Base-by-base conservation (phyloP, 148 eudicot genomes). In the Rhododendron vialii region DNA sequence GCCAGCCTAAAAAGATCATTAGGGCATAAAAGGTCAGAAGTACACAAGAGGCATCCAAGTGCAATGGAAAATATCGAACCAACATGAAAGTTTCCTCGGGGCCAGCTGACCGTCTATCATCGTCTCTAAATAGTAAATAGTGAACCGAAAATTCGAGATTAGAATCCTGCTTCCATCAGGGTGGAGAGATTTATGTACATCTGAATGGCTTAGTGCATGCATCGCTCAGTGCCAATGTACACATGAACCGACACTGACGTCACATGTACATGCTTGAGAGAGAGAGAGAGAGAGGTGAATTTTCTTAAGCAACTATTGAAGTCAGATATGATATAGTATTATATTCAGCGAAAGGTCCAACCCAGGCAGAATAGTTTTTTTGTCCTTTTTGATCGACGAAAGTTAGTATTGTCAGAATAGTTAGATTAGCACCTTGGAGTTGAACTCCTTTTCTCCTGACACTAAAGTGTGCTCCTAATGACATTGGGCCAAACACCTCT, bases 1-100 rank as follows among this genome's bases (percentile, higher is more conserved):
- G 96, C 99, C 99, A 97, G 80, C 99, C 99, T 97, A 85, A 77
- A 86, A 51, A 18, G 77, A 85, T 81, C 87, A 89, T 9, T 57
- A 28, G 86, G 77, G n/a, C 9, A 84, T 47, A 82, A 77, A 78
- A 80, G 82, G 47, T 59, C 83, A 57, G 82, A 57, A 89, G 69
- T 48, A 89, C 28, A 88, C 73, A 30, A 59, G 43, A 11, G 83
- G 80, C 38, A 87, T 83, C 80, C 73, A 67, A 71, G 14, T 63
- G 51, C 11, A 43, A 30, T 57, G 2, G 24, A 35, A 13, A 57
- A 81, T 3, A 18, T 35, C 36, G 83, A 81, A 81, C 5, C 83
- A 81, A 53, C n/a, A 53, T 17, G 67, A 81, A 81, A 33, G 69
- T 57, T 55, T 81, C 45, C 83, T 51, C 18, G 47, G 47, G 26